Evolutionary conservation across 371 early-diverging fungal genomes (phyloP), one percentile per base, ranked within the genome.

Genomic region (Chytridiales sp.): DNA sequence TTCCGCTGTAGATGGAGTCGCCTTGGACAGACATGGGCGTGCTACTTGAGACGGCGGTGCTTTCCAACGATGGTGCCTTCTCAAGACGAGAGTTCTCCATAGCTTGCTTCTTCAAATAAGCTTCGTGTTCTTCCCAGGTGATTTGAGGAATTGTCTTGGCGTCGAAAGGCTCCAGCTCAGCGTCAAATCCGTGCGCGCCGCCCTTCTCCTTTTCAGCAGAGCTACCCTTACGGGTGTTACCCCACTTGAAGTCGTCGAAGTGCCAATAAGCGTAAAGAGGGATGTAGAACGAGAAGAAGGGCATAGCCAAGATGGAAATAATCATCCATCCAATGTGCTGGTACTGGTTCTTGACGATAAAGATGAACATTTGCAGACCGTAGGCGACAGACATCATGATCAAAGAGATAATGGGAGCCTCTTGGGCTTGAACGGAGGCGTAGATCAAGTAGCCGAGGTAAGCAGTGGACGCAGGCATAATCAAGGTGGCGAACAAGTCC

Each of bases 191-290:
- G 57, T 49, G 49, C n/a, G 56, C 62, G 21, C 43, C 56, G 29
- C 59, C 60, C 11, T 73, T 56, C 32, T 52, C 60, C 40, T 47
- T 46, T 29, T 48, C 51, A 17, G 67, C 66, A 66, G 82, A 69
- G 2, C 87, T 77, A 0, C 90, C 91, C 38, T 87, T 72, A 67
- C 98, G 88, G 5, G 98, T 97, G 69, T 94, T 93, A 67, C 98
- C 97, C 95, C 97, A 95, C 1, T 91, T 91, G 71, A 95, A 94
- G 68, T 95, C 95, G 70, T 96, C 98, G 77, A 98, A 98, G 71
- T 97, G 95, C 99, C 99, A 98, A 77, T 87, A 95, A 0, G 97
- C 90, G 75, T 99, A 99, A 8, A 92, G 77, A 0, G 99, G 99
- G 17, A 99, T 76, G 50, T 94, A 80, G 61, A 97, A 87, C 67